Conservation (phyloP, 2,329 filamentous ascomycete genomes). For the Calonectria pseudoturangicola region DNA sequence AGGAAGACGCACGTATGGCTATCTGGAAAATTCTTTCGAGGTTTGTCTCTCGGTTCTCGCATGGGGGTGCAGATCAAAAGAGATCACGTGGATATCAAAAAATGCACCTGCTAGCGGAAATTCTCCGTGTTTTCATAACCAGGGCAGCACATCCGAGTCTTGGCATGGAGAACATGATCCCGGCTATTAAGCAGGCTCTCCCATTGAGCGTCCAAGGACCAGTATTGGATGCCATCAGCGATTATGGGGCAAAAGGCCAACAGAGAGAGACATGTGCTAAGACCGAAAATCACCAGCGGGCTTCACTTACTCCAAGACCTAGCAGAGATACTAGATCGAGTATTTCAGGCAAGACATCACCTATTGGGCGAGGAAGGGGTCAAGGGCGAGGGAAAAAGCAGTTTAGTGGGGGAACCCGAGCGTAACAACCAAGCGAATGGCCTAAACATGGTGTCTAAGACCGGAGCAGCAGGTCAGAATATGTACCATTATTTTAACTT, state of each 20-base stretch:
- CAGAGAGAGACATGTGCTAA: not conserved
- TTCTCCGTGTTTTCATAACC: not conserved
- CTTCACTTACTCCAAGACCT: not conserved
- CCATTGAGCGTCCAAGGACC: not conserved
- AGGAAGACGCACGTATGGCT: constrained; percentile 1
- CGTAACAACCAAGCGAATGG: not conserved
- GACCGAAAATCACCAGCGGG: not conserved
- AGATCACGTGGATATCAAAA: not conserved
- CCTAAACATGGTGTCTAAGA: too few relatives aligned
- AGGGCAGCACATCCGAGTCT: constrained; percentile 1
- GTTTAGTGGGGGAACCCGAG: not conserved
- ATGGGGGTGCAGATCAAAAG: not conserved
- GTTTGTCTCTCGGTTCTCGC: not conserved
- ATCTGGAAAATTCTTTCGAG: not conserved
- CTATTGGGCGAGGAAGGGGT: not conserved
- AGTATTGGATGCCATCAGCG: not conserved
- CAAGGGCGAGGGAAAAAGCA: not conserved
- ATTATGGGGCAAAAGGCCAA: not conserved
- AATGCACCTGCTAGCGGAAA: not conserved
- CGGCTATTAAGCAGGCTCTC: not conserved
- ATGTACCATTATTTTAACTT: too few relatives aligned
- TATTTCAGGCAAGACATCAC: not conserved
- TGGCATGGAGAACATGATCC: constrained; percentile 8
- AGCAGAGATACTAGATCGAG: not conserved
- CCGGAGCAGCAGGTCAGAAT: too few relatives aligned